phyloP scores from a whole-genome alignment of 176 grass and related monocot genomes.

The Oryza glaberrima region DNA sequence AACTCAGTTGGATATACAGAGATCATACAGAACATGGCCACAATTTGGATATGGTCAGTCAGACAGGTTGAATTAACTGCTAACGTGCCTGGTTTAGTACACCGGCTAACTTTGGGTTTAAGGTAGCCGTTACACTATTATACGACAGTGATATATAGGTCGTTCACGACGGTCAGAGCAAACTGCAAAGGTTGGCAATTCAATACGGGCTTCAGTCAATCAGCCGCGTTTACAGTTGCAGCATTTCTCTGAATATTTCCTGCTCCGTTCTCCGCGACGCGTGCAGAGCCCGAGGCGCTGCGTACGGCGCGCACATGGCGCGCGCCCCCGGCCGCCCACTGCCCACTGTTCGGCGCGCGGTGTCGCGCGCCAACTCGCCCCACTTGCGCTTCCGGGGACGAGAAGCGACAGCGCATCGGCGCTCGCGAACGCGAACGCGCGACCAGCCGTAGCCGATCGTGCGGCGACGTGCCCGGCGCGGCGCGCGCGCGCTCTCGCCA shows the following conservation, averaged over 20 bases:
- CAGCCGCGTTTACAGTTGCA: neutral
- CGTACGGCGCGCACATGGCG: constrained; percentile 40
- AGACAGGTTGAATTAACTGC: neutral
- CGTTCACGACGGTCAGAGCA: neutral
- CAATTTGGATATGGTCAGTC: neutral
- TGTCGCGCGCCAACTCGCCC: neutral
- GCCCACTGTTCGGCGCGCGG: neutral
- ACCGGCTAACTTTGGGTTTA: neutral
- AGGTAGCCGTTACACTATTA: neutral
- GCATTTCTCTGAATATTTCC: neutral
- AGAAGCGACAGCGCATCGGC: constrained; percentile 46
- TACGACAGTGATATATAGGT: neutral
- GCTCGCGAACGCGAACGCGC: neutral
- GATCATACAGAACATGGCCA: neutral
- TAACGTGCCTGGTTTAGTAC: neutral
- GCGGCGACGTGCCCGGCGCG: constrained; percentile 27
- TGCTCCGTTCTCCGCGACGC: neutral
- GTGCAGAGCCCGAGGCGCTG: neutral
- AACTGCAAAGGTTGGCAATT: neutral
- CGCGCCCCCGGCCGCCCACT: neutral
- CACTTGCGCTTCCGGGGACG: neutral
- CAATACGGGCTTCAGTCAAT: neutral
- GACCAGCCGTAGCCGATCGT: constrained; percentile 23
- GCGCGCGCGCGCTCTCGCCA: neutral
- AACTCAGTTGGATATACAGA: neutral